phyloP scores from a whole-genome alignment of 139 green algal genomes.

The Microglena sp. region DNA sequence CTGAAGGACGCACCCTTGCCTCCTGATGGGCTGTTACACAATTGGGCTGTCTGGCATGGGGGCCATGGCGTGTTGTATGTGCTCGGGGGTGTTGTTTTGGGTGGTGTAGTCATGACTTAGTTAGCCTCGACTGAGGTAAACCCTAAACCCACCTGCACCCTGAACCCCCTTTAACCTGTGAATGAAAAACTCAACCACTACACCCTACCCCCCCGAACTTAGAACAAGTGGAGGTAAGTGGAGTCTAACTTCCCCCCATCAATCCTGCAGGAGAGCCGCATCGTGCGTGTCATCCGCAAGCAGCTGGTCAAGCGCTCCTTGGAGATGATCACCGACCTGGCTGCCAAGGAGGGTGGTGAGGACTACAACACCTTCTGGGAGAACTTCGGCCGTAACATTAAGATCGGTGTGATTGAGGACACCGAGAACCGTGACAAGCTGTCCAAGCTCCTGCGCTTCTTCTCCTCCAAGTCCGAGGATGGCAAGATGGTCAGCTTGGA shows the following conservation, averaged over 20 bases:
- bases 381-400: conserved; percentile 80
- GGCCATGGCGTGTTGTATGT: too few species aligned
- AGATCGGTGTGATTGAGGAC: conserved; percentile 92
- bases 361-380: conserved; percentile 89
- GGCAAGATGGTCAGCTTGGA: conserved; percentile 52
- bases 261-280: conserved; percentile 58
- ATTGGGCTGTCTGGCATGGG: too few species aligned
- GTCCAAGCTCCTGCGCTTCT: conserved; percentile 76
- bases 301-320: conserved; percentile 72
- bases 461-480: conserved; percentile 45
- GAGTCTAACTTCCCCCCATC: conserved; percentile 1
- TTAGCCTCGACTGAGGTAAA: too few species aligned
- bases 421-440: conserved; percentile 59
- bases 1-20: too few species aligned
- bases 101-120: too few species aligned
- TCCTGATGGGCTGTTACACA: too few species aligned
- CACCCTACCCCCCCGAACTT: too few species aligned
- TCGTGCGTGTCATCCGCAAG: conserved; percentile 87
- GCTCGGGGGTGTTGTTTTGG: too few species aligned
- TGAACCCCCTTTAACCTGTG: too few species aligned
- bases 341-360: conserved; percentile 51
- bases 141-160: too few species aligned
- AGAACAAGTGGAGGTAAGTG: too few species aligned
- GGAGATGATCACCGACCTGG: conserved; percentile 86
- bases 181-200: too few species aligned